These are phyloP conservation scores for Fennellomyces sp. DNA, from an alignment of 371 early-diverging fungal species.

Conservation along the genomic window DNA sequence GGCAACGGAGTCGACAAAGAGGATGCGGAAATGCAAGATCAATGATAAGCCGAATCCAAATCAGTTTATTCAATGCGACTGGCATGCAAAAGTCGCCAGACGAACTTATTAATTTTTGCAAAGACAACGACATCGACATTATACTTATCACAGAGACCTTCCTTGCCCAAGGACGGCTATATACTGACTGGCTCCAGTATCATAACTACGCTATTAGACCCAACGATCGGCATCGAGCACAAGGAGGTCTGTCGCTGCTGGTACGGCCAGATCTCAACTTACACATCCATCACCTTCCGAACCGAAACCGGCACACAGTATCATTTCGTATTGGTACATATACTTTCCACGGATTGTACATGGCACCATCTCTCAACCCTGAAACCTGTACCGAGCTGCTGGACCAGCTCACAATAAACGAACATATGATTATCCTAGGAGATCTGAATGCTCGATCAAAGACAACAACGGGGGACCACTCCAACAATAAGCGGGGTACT, in stretches of 20 bases:
- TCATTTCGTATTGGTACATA: not conserved
- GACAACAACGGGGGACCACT: not conserved
- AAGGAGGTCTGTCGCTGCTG: not conserved
- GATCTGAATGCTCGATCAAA: slow-evolving; percentile 1
- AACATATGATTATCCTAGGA: slow-evolving; percentile 1
- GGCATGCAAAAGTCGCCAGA: not conserved
- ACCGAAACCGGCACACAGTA: not conserved
- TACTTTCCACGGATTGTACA: slow-evolving; percentile 1
- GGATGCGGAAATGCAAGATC: not conserved
- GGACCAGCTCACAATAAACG: not conserved
- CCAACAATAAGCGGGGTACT: not conserved
- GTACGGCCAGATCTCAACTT: not conserved
- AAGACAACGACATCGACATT: not conserved
- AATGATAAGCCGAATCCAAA: slow-evolving; percentile 1
- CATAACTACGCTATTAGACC: not conserved
- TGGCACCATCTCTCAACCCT: not conserved
- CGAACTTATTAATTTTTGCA: not conserved
- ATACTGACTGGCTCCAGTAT: slow-evolving; percentile 7
- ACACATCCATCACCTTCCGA: not conserved
- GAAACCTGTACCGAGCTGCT: not conserved
- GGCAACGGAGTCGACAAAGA: not conserved
- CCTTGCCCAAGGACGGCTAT: not conserved
- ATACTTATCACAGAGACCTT: slow-evolving; percentile 5
- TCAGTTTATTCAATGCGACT: slow-evolving; percentile 8
- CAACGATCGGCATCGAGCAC: too few species aligned